Base-by-base conservation (phyloP, 495 filamentous ascomycete genomes). In the Letharia columbiana region DNA sequence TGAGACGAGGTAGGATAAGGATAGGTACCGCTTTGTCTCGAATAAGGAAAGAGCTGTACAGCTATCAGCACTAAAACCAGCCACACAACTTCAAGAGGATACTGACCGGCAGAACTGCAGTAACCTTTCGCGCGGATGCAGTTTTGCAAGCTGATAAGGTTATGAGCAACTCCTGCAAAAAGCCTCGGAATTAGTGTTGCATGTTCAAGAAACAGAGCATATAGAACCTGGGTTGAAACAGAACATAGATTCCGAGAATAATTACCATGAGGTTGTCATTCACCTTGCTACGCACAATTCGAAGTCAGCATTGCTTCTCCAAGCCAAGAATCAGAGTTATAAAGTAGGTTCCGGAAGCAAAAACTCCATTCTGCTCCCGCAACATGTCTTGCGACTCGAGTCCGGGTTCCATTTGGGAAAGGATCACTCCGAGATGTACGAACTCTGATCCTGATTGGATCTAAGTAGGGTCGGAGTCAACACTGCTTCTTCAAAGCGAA, bases 121-220 rank as follows among this genome's bases (percentile, higher is more conserved):
- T 98, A 69, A 98, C 64, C 90, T 69, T 82, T 74, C 86, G 89
- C 6, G 94, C 94, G 41, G 91, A 95, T 61, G 95, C 94, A 4
- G 91, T 97, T 78, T 97, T 96, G 83, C 95, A 98, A 68, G 94
- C 94, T 28, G 91, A 95, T 69, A 98, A 93, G 64, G 83, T 96
- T 78, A 98, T 96, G 73, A 96, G 88, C 45, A 98, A 85, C 69
- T 98, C 94, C 54, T 57, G 33, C 33, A 35, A 15, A 8, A 20
- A 37, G 13, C 10, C 9, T 35, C 20, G 39, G 13, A n/a, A 6
- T 57, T 10, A 57, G 33, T 31, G 20, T 37, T 57, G 31, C 7
- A 57, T 18, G 1, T 37, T 37, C 7, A 11, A 57, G 54, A 33
- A 3, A 15, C 8, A 7, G 31, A 20, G 9, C 0, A 6, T 8